Evolutionary conservation across 352 stramenopile genomes (phyloP), one percentile per base, ranked within the genome.

Genomic region (Pythium brassicae): DNA sequence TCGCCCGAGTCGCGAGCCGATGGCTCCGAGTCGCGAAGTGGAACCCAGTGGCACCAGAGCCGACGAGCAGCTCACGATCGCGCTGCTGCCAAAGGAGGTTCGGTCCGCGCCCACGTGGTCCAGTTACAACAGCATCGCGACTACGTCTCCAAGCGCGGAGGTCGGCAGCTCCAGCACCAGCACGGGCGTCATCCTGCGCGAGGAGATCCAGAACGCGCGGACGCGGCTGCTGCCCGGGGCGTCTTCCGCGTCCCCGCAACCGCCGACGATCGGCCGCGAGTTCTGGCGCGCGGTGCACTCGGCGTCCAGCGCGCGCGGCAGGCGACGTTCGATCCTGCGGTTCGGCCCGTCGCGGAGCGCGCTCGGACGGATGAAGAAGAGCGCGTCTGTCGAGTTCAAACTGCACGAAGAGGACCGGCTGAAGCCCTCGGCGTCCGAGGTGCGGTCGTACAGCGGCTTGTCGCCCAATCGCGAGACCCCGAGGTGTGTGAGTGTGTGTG

Each of bases 381-480:
- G 74, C 40, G 65, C 76, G 19, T 89, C 78, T 2, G 83, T 92
- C 11, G 80, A 92, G 62, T 90, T 92, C 57, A 65, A 71, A 29
- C 53, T 89, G 11, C 64, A 86, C 47, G 61, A 82, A 15, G 71
- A 74, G 29, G 68, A 77, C 29, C 50, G 60, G 17, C 43, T 68
- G 5, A 72, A 68, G 44, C 57, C 75, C 25, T 44, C 57, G 14
- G 59, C 53, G 14, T 65, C 19, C 35, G 74, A 53, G 25, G n/a
- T 43, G 50, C 29, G 45, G 53, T 20, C 34, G 66, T 10, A 85
- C 50, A 68, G 57, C 5, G 77, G 76, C n/a, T 78, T 69, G 9
- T 74, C 66, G 40, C 56, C 64, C 35, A 62, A 72, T 43, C 66
- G 74, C 29, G 59, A 72, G 6, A 64, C 58, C 40, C 80, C 80